Conservation (phyloP, 352 stramenopile genomes). For the Globisporangium splendens region DNA sequence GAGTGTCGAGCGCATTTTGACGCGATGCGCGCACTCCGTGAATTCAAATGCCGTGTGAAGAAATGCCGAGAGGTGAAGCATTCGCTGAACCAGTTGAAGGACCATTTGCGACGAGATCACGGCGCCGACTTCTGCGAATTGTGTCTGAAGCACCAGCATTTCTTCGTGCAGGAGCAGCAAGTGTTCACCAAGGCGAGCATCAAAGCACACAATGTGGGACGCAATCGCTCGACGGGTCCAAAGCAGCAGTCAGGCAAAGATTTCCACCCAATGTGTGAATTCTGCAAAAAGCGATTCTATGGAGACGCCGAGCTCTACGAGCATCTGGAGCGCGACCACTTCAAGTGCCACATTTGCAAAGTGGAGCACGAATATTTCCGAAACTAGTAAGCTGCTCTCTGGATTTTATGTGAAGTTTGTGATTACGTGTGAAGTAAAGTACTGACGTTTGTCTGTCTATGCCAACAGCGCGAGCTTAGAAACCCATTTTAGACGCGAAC, state of each 20-base stretch:
- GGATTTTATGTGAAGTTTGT: not conserved
- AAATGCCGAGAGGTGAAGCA: slow-evolving; percentile 56
- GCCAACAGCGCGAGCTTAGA: slow-evolving; percentile 66
- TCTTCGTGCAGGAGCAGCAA: slow-evolving; percentile 80
- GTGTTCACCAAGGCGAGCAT: slow-evolving; percentile 72
- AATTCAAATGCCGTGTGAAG: slow-evolving; percentile 60
- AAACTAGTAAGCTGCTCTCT: slow-evolving; percentile 67
- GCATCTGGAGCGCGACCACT: slow-evolving; percentile 87
- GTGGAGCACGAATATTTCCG: slow-evolving; percentile 86
- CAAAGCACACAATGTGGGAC: slow-evolving; percentile 61
- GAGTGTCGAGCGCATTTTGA: slow-evolving; percentile 65
- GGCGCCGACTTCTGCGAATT: slow-evolving; percentile 75
- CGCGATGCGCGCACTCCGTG: slow-evolving; percentile 45
- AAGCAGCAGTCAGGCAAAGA: slow-evolving; percentile 66
- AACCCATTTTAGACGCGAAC: slow-evolving; percentile 79
- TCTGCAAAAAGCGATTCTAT: slow-evolving; percentile 86
- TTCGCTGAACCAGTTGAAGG: slow-evolving; percentile 55
- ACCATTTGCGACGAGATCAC: slow-evolving; percentile 66
- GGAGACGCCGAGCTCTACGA: slow-evolving; percentile 82
- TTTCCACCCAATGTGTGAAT: slow-evolving; percentile 88
- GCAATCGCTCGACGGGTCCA: slow-evolving; percentile 30
- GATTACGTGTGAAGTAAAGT: not conserved
- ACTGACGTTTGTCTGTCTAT: slow-evolving; percentile 6
- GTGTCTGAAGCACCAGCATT: slow-evolving; percentile 70
- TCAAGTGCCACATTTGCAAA: slow-evolving; percentile 89